Evolutionary conservation across 1,284 basidiomycete species (phyloP).

Genomic region (Laetiporus sulphureus): DNA sequence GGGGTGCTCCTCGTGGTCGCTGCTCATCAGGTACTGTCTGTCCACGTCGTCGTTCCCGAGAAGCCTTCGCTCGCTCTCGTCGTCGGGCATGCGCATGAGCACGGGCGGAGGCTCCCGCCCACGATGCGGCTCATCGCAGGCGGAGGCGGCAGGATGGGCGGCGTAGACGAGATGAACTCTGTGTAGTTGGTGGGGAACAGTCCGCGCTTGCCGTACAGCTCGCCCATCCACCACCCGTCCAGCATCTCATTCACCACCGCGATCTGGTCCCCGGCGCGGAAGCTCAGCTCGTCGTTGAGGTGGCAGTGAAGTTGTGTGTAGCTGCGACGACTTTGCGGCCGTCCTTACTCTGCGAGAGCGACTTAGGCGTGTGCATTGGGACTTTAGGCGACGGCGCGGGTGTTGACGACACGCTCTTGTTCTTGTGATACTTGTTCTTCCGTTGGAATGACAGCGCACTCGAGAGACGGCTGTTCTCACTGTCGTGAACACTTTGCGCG

Average conservation of each 20-base stretch:
- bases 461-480: constrained; percentile 13
- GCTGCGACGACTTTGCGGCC: constrained; percentile 55
- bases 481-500: constrained; percentile 18
- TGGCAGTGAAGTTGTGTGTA: constrained; percentile 61
- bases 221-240: constrained; percentile 84
- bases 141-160: constrained; percentile 24
- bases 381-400: constrained; percentile 31
- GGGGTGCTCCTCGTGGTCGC: constrained; percentile 35
- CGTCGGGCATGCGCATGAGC: neutral
- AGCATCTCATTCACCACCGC: constrained; percentile 68
- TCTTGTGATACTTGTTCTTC: constrained; percentile 28
- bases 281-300: constrained; percentile 71
- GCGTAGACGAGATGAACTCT: constrained; percentile 36
- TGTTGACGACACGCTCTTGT: constrained; percentile 23
- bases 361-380: constrained; percentile 40
- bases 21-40: constrained; percentile 22
- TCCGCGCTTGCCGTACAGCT: constrained; percentile 59
- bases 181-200: constrained; percentile 75
- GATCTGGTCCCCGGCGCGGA: constrained; percentile 69
- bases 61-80: neutral
- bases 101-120: constrained; percentile 14
- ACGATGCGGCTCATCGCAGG: constrained; percentile 9
- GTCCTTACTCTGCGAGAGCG: constrained; percentile 29
- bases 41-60: constrained; percentile 22
- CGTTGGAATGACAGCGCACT: constrained; percentile 23